Percentiles rank a stretch among this genome's conserved stretches.
Conservation (phyloP, 768 basidiomycete genomes). For the Mycena rosella region DNA sequence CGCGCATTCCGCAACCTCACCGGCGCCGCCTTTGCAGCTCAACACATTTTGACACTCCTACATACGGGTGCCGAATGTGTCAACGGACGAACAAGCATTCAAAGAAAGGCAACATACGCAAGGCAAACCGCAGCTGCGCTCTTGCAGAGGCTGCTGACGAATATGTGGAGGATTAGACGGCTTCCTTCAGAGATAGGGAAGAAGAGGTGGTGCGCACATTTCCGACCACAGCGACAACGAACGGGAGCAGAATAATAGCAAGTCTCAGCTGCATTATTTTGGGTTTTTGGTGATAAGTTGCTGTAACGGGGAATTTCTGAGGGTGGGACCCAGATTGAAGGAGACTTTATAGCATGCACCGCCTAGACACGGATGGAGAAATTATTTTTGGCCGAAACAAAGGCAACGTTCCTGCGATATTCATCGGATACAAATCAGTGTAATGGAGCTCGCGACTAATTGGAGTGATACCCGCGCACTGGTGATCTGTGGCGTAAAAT, state of each 20-base stretch:
- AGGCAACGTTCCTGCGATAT: neutral
- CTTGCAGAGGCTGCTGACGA: neutral
- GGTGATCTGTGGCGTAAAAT: no score
- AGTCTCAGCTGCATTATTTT: neutral
- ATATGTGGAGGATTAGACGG: neutral
- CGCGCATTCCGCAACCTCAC: neutral
- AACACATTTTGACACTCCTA: neutral
- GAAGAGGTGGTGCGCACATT: neutral
- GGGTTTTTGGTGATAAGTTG: neutral
- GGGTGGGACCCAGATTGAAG: neutral
- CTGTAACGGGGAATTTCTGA: neutral
- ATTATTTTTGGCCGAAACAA: neutral
- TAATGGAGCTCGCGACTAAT: neutral
- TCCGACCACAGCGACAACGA: neutral
- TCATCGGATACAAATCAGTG: neutral
- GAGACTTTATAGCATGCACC: neutral
- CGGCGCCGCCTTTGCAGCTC: constrained; percentile 1
- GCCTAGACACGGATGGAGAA: neutral
- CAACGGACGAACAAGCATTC: neutral
- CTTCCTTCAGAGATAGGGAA: neutral
- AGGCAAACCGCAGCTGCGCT: neutral
- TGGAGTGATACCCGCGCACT: neutral
- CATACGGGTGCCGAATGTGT: neutral
- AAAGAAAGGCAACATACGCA: neutral
- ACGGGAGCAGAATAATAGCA: constrained; percentile 1